These are phyloP conservation scores for Phytophthora rubi DNA, from an alignment of 352 stramenopile genomes.

Conservation along the genomic window DNA sequence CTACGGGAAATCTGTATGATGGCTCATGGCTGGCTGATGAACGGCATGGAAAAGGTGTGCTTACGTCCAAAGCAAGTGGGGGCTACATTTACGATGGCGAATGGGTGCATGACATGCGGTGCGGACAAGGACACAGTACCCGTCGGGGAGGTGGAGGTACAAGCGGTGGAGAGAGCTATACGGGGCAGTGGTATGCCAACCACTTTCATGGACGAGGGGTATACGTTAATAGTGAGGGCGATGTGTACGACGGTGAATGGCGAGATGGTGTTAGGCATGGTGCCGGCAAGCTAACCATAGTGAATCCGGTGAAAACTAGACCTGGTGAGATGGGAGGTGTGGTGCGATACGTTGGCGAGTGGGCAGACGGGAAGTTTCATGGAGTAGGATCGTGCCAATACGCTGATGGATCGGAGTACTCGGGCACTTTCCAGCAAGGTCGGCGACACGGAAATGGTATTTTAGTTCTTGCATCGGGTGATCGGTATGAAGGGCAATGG, in stretches of 20 bases:
- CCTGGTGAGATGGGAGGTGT: constrained; percentile 41
- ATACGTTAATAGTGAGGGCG: constrained; percentile 64
- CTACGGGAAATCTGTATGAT: constrained; percentile 82
- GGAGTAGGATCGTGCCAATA: constrained; percentile 88
- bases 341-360: constrained; percentile 77
- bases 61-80: constrained; percentile 60
- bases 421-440: constrained; percentile 76
- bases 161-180: constrained; percentile 66
- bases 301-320: constrained; percentile 9
- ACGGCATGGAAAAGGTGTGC: constrained; percentile 73
- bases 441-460: constrained; percentile 78
- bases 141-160: constrained; percentile 53
- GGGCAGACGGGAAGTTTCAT: constrained; percentile 61
- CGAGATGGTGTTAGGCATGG: constrained; percentile 54
- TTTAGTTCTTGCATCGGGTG: constrained; percentile 45
- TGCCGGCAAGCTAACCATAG: constrained; percentile 63
- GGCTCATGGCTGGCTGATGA: constrained; percentile 71
- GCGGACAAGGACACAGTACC: constrained; percentile 72
- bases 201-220: constrained; percentile 70
- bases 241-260: constrained; percentile 81
- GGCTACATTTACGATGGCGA: constrained; percentile 84
- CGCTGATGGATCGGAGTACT: constrained; percentile 90
- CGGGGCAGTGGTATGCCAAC: constrained; percentile 68
- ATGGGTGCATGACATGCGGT: constrained; percentile 75
- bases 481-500: constrained; percentile 80